Conservation (phyloP, 139 green algal genomes). For the Edaphochlamys debaryana region DNA sequence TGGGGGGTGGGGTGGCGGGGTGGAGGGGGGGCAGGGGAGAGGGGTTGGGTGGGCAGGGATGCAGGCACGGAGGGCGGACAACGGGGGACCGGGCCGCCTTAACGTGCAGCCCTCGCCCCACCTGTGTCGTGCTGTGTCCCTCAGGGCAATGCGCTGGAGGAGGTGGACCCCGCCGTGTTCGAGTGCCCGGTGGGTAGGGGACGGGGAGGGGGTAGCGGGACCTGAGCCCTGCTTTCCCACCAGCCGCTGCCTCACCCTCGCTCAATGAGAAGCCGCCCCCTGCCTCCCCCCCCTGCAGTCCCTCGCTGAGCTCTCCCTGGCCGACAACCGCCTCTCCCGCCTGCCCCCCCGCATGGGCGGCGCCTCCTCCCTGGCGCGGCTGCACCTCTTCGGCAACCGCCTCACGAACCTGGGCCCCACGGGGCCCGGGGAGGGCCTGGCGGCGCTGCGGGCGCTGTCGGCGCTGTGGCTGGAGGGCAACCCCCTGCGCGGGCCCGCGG, state of each 20-base stretch:
- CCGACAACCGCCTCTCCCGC: conserved; percentile 65
- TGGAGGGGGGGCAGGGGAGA: too few relatives aligned
- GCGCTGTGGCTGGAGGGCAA: conserved; percentile 85
- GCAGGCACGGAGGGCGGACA: background rate
- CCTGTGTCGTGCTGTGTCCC: too few relatives aligned
- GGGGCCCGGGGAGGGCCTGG: conserved; percentile 39
- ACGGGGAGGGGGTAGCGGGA: too few relatives aligned
- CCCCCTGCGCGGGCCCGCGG: conserved; percentile 53
- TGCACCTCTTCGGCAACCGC: conserved; percentile 82
- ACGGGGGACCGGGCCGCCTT: too few relatives aligned
- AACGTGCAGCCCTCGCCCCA: too few relatives aligned
- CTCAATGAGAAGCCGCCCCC: background rate
- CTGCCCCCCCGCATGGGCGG: conserved; percentile 57
- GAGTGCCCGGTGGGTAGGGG: conserved; percentile 14
- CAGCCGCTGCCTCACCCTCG: too few relatives aligned
- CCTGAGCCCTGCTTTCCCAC: too few relatives aligned
- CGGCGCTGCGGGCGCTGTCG: conserved; percentile 40
- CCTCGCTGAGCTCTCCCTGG: conserved; percentile 73
- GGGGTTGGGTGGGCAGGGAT: too few relatives aligned
- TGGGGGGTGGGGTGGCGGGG: background rate
- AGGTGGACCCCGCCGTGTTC: background rate
- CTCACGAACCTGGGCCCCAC: conserved; percentile 63
- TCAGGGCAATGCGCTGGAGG: conserved; percentile 13
- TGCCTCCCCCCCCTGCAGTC: background rate
- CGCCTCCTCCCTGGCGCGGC: conserved; percentile 60